Conservation (phyloP, 345 rosid species). For the Draba incana region DNA sequence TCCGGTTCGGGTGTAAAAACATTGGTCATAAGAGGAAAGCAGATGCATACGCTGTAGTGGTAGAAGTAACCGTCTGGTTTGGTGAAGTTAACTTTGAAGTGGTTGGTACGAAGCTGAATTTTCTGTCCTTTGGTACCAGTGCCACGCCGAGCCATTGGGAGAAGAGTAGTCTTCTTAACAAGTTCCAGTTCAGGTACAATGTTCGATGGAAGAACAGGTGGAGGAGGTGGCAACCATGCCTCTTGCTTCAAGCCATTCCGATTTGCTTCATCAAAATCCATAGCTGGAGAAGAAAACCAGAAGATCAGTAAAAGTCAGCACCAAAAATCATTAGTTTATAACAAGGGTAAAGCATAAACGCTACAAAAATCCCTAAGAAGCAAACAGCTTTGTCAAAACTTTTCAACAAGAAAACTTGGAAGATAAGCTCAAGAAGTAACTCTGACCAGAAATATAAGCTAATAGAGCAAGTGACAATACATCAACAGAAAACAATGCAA, state of each 20-base stretch:
- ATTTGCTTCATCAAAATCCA: conserved; percentile 47
- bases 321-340: neutral
- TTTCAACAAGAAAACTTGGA: neutral
- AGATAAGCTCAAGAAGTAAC: too few relatives aligned
- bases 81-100: conserved; percentile 69
- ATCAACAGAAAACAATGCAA: too few relatives aligned
- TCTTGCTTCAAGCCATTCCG: conserved; percentile 38
- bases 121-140: conserved; percentile 65
- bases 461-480: too few relatives aligned
- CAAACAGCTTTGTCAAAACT: neutral
- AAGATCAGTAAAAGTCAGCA: neutral
- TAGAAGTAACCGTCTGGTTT: conserved; percentile 59
- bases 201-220: conserved; percentile 55
- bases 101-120: conserved; percentile 64
- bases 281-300: conserved; percentile 32
- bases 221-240: conserved; percentile 62
- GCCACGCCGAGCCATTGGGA: conserved; percentile 74
- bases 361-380: neutral
- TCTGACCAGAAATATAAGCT: conserved; percentile 6
- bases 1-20: too few relatives aligned
- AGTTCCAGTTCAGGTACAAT: conserved; percentile 54
- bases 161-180: conserved; percentile 48
- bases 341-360: neutral
- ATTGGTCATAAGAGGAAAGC: neutral
- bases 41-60: conserved; percentile 64